These are phyloP conservation scores for Peziza echinospora DNA, from an alignment of 495 filamentous ascomycete genomes.

Conservation along the genomic window DNA sequence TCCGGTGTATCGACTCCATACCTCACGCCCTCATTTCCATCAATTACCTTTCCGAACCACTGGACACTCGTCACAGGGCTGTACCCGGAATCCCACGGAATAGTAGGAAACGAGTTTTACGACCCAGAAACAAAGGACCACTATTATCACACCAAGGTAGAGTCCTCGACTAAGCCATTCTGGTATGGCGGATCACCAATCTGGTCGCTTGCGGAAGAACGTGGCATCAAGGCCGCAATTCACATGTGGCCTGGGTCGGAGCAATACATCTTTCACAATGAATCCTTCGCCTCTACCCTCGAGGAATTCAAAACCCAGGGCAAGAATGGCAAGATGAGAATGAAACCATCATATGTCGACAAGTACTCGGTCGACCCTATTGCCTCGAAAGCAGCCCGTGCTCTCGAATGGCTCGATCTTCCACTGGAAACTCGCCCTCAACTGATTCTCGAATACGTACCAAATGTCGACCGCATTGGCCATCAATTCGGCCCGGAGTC, in stretches of 20 bases:
- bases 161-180: slow-evolving; percentile 48
- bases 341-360: slow-evolving; percentile 58
- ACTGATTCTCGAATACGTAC: slow-evolving; percentile 83
- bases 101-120: slow-evolving; percentile 90
- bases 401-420: slow-evolving; percentile 61
- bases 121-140: slow-evolving; percentile 53
- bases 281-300: not conserved
- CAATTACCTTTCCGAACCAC: slow-evolving; percentile 95
- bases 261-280: slow-evolving; percentile 29
- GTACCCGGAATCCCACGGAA: slow-evolving; percentile 77
- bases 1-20: slow-evolving; percentile 73
- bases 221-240: slow-evolving; percentile 51
- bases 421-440: slow-evolving; percentile 57
- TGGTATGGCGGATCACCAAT: slow-evolving; percentile 93
- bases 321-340: slow-evolving; percentile 1
- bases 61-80: slow-evolving; percentile 84
- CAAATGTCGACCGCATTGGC: slow-evolving; percentile 67
- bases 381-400: slow-evolving; percentile 47
- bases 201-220: slow-evolving; percentile 76
- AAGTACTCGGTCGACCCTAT: slow-evolving; percentile 62
- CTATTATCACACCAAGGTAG: slow-evolving; percentile 67
- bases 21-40: slow-evolving; percentile 85
- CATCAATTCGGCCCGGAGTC: slow-evolving; percentile 85
- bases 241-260: slow-evolving; percentile 99
- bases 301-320: not conserved